Base-by-base conservation (phyloP, 2,329 filamentous ascomycete genomes). In the Scedosporium dehoogii region DNA sequence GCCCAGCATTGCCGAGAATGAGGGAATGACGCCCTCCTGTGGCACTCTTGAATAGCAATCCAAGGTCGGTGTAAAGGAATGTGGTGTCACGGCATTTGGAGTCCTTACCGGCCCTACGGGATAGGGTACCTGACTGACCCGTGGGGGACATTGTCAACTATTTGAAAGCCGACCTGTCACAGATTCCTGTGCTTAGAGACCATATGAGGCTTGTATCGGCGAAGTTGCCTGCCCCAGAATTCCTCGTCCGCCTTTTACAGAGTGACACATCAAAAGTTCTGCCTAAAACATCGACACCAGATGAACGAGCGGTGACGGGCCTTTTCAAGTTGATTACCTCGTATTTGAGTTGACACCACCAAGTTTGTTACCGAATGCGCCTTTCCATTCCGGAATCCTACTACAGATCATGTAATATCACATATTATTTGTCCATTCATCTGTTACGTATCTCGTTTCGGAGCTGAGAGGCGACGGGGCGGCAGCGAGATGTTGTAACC, bases 31-130 rank as follows among this genome's bases (percentile, higher is more conserved):
- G 29, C 29, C 29, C 29, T 33, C 6, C 9, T 33, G 29, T 7
- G 10, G 29, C 29, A 6, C 29, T 33, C 51, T 56, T 14, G 23
- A 56, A 21, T 10, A 16, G 29, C 14, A n/a, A n/a, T 58, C 7
- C 33, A 42, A 1, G 38, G 58, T 23, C 18, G 58, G 58, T 59
- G 58, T 44, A 25, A 25, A 46, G 33, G 18, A 12, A 21, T 55
- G 46, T 44, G 48, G 42, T 60, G 27, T n/a, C 59, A 60, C 59
- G 38, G 44, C 48, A 44, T 41, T 48, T 61, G 6, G 44, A 53
- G 29, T 38, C 58, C 48, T 53, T 51, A 60, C 58, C 58, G 44
- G 44, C 14, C 6, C 42, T 60, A 42, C 58, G 58, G 58, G 58
- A 60, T 33, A 21, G 23, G 44, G 58, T 21, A 27, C 58, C 25